phyloP scores from a whole-genome alignment of 2,329 filamentous ascomycete genomes.

The Sarocladium strictum region DNA sequence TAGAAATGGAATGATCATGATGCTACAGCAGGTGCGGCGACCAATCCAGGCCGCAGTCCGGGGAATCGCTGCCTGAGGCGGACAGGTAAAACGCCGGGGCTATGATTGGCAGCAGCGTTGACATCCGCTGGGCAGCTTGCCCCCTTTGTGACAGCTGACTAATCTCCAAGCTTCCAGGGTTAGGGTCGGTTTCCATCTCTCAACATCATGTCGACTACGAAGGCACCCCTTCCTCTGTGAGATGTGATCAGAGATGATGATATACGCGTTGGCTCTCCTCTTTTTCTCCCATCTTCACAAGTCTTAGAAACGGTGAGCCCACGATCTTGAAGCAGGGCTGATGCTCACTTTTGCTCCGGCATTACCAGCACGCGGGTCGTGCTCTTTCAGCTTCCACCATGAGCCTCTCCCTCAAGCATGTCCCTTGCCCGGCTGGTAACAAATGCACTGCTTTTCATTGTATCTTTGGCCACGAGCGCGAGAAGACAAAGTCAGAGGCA shows the following conservation, averaged over 20 bases:
- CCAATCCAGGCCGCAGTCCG: not conserved
- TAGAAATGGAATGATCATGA: constrained; percentile 10
- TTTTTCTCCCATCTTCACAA: too few relatives aligned
- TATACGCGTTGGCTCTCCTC: too few relatives aligned
- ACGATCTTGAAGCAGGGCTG: too few relatives aligned
- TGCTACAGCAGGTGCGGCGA: not conserved
- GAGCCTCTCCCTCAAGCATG: constrained; percentile 39
- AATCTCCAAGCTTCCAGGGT: not conserved
- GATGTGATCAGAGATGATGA: too few relatives aligned
- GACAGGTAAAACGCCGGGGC: not conserved
- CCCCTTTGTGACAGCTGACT: not conserved
- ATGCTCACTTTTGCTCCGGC: too few relatives aligned
- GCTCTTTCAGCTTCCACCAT: constrained; percentile 17
- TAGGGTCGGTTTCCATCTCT: not conserved
- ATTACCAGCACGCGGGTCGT: not conserved
- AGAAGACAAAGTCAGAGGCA: constrained; percentile 19
- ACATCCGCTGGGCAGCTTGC: not conserved
- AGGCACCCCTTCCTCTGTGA: not conserved
- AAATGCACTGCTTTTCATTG: constrained; percentile 44
- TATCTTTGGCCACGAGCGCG: constrained; percentile 39
- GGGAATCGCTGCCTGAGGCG: constrained; percentile 6
- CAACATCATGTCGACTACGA: not conserved
- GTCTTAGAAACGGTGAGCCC: too few relatives aligned
- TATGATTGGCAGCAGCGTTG: not conserved
- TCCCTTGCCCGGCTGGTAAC: constrained; percentile 44